Evolutionary conservation across 2,329 filamentous ascomycete genomes (phyloP), one percentile per base, ranked within the genome.

Genomic region (Colletotrichum sublineola): DNA sequence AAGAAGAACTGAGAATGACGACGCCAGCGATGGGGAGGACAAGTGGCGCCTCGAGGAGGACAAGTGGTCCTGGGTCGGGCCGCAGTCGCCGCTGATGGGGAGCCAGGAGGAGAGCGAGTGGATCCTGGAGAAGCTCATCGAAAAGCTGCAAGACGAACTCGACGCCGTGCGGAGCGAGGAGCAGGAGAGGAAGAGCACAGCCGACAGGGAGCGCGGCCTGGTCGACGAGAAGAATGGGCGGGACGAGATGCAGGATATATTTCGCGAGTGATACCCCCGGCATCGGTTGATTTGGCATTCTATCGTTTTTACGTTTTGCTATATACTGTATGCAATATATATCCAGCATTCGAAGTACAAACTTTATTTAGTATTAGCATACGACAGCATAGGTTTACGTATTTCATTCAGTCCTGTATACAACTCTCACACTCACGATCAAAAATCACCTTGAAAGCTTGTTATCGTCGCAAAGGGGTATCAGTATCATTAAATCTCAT

Each of bases 41-140:
- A 58, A 44, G 3, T 52, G 53, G 55, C 68, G 63, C 9, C 62
- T 83, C 84, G 77, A 76, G 15, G 76, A 81, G 3, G 78, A 80
- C 53, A 77, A 81, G 53, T 94, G 93, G 92, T 93, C 91, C 44
- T 95, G 93, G 93, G 86, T 95, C 1, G 92, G 91, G 0, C 86
- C 89, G 58, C 83, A 88, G 18, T 93, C 90, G 75, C 93, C 93
- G 4, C 83, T 95, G 15, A 91, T 94, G 89, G 89, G 91, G 3
- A 86, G 86, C 60, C 87, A 90, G 77, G 88, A 89, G 68, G 93
- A 95, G 81, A 87, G 89, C 18, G 89, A 94, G 78, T 95, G 93
- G 93, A 89, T 95, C 46, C 79, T 94, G 52, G 90, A 94, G 72
- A 85, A 88, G 72, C 79, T 95, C 63, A 87, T 87, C 73, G 84